Evolutionary conservation across 2,329 filamentous ascomycete genomes (phyloP), one percentile per base, ranked within the genome.

Genomic region (Verticillium alfalfae): DNA sequence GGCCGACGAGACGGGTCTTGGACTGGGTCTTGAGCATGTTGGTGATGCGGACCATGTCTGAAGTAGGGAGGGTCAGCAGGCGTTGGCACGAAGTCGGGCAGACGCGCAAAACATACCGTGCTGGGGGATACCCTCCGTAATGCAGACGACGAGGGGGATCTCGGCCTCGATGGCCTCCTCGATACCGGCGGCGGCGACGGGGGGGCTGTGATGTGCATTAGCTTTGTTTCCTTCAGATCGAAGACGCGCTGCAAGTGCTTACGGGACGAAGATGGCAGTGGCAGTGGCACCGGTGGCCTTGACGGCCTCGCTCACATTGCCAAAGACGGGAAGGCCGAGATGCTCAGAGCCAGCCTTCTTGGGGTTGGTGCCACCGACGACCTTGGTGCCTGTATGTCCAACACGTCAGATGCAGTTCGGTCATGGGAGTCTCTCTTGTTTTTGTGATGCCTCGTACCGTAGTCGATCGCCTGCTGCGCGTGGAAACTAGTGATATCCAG

Each of bases 41-140:
- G 76, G 95, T 97, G 79, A 98, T 97, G 81, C 94, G 93, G 71
- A 98, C 93, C 95, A 99, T 99, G 82, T 99, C 92, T 95, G 64
- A 9, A 31, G 26, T 31, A 31, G 26, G 26, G 22, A 39, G 18
- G 52, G 61, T 65, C 8, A 65, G 64, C 56, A 15, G 16, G 34
- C n/a, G 22, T 22, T 57, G 18, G 22, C 4, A 38, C 38, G 56
- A n/a, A 58, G 39, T 60, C 59, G 18, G 37, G 59, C 34, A 41
- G 54, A 12, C 34, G 38, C 56, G 63, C 60, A 58, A 56, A 58
- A 60, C 86, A 71, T 85, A 94, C 92, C 93, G 79, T 97, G 93
- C 81, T 97, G 94, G 69, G 93, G 94, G 71, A 97, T 97, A 76
- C 94, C 94, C 84, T 98, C 94, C 64, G 94, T 98, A 73, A 98